These are phyloP conservation scores for Hanseniaspora gamundiae DNA, from an alignment of 1,139 yeast species.

Conservation along the genomic window DNA sequence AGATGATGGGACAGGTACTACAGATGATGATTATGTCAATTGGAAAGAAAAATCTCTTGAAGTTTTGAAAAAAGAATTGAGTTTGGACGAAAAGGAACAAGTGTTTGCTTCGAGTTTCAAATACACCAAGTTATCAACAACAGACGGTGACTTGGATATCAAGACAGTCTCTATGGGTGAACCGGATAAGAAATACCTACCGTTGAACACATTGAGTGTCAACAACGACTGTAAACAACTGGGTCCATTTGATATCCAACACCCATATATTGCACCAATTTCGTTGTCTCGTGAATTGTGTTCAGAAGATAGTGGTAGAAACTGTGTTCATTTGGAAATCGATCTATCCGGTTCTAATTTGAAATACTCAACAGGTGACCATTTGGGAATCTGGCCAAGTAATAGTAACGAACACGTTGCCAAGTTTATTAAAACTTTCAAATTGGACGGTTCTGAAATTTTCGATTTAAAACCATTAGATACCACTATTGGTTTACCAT, in stretches of 20 bases:
- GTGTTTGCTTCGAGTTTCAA: conserved; percentile 63
- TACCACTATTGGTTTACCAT: conserved; percentile 61
- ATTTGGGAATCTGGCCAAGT: conserved; percentile 89
- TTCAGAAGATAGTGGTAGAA: conserved; percentile 41
- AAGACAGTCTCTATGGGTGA: conserved; percentile 69
- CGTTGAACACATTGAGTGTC: conserved; percentile 21
- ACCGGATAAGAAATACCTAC: conserved; percentile 56
- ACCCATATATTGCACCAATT: conserved; percentile 76
- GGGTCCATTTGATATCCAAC: conserved; percentile 76
- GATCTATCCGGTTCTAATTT: conserved; percentile 66
- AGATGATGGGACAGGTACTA: conserved; percentile 88
- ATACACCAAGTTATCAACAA: conserved; percentile 25
- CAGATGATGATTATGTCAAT: conserved; percentile 87
- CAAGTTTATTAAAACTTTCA: conserved; percentile 52
- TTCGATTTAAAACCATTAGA: conserved; percentile 63
- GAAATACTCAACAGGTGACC: conserved; percentile 91
- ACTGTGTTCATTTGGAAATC: conserved; percentile 82
- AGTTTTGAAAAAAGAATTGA: conserved; percentile 49
- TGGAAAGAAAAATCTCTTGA: conserved; percentile 82
- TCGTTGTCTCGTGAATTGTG: conserved; percentile 56
- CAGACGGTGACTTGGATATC: conserved; percentile 21
- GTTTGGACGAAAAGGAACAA: conserved; percentile 65
- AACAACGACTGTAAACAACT: conserved; percentile 26
- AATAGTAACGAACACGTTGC: conserved; percentile 67
- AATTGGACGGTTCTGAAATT: conserved; percentile 44